Evolutionary conservation across 2,329 filamentous ascomycete genomes (phyloP).

Genomic region (Claviceps digitariae): DNA sequence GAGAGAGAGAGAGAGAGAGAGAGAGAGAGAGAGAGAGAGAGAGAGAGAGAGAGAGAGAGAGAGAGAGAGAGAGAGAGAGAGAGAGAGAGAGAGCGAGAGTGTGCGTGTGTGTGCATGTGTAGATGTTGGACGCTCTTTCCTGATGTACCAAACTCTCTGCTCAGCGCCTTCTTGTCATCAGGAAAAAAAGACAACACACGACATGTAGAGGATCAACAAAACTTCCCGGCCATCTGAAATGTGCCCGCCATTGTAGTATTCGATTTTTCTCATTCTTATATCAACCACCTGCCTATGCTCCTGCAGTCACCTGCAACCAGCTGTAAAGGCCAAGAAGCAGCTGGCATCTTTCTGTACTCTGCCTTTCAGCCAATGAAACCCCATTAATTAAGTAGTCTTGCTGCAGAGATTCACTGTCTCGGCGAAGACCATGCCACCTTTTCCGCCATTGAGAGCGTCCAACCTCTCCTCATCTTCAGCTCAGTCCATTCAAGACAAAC

Average conservation of each 20-base stretch:
- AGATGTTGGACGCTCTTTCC: not conserved
- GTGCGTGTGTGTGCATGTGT: not conserved
- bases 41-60: too few relatives aligned
- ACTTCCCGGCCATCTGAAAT: not conserved
- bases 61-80: too few relatives aligned
- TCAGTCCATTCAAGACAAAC: not conserved
- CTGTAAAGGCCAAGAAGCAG: not conserved
- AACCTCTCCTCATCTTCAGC: constrained; percentile 7
- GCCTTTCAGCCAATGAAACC: not conserved
- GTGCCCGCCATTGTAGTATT: not conserved
- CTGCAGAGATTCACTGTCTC: not conserved
- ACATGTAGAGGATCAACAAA: not conserved
- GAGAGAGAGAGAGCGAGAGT: too few relatives aligned
- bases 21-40: too few relatives aligned
- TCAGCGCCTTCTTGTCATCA: not conserved
- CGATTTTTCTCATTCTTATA: not conserved
- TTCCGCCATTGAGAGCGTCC: constrained; percentile 10
- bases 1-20: too few relatives aligned
- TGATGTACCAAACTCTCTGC: not conserved
- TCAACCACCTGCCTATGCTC: not conserved
- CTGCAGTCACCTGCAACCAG: not conserved
- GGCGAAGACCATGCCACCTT: constrained; percentile 10
- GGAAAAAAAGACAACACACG: not conserved
- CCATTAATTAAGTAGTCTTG: not conserved
- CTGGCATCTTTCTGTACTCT: not conserved